Evolutionary conservation across 176 grass and related monocot species (phyloP).

Genomic region (Poa annua): DNA sequence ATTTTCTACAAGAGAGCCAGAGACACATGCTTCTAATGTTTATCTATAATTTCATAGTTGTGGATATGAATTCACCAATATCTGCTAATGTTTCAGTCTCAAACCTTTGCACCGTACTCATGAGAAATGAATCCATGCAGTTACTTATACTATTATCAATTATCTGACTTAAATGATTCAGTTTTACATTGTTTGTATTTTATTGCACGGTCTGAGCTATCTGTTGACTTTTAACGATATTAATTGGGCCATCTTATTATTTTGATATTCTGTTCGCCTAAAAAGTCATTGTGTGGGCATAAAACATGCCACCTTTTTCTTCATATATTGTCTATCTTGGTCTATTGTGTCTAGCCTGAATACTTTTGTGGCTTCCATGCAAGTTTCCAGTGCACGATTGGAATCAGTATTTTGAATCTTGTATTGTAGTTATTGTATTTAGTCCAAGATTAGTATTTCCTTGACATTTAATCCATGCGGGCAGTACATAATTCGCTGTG

Average conservation of each 20-base stretch:
- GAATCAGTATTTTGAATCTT: not conserved
- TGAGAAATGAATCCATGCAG: conserved; percentile 14
- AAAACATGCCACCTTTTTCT: conserved; percentile 11
- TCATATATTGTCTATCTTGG: not conserved
- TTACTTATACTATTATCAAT: not conserved
- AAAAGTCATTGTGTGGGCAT: not conserved
- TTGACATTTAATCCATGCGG: too few species aligned
- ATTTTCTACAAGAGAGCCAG: conserved; percentile 1
- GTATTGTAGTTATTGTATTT: conserved; percentile 15
- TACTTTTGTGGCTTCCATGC: not conserved
- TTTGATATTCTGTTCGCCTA: not conserved
- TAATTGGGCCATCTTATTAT: not conserved
- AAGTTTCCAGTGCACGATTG: conserved; percentile 6
- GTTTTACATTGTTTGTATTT: not conserved
- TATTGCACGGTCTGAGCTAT: not conserved
- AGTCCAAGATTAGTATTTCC: not conserved
- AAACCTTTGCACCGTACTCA: not conserved
- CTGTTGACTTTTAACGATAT: conserved; percentile 9
- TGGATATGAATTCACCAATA: conserved; percentile 3
- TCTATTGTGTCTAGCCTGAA: too few species aligned
- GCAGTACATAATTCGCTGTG: too few species aligned
- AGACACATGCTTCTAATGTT: not conserved
- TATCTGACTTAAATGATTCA: conserved; percentile 21
- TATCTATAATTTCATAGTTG: not conserved
- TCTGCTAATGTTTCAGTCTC: not conserved